These are phyloP conservation scores for Patellifolia procumbens DNA, from an alignment of 179 eudicot genomes.

Conservation along the genomic window DNA sequence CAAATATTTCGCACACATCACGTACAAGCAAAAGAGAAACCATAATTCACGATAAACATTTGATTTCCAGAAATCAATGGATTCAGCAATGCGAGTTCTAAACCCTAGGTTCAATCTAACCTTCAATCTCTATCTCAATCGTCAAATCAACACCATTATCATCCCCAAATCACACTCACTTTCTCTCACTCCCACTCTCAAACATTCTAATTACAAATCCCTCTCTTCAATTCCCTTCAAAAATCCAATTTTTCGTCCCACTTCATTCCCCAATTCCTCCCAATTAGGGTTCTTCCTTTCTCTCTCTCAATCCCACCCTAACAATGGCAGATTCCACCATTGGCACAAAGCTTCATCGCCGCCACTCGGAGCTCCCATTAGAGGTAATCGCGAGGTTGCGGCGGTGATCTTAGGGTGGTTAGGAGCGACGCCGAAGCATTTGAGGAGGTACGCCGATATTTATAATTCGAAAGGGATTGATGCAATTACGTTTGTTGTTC, in stretches of 20 bases:
- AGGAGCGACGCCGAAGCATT: constrained; percentile 72
- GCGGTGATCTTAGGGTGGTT: constrained; percentile 91
- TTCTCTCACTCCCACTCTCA: constrained; percentile 9
- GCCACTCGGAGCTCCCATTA: constrained; percentile 8
- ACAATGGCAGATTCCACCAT: constrained; percentile 10
- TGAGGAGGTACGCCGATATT: constrained; percentile 72
- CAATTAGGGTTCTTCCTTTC: constrained; percentile 31
- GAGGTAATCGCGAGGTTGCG: constrained; percentile 37
- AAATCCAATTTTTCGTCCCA: constrained; percentile 8
- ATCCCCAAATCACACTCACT: neutral
- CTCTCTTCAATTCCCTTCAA: constrained; percentile 10
- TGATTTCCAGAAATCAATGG: constrained; percentile 19
- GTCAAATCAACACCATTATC: constrained; percentile 6
- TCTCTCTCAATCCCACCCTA: constrained; percentile 24
- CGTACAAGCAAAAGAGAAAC: too few relatives aligned
- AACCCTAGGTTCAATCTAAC: constrained; percentile 19
- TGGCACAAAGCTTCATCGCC: constrained; percentile 30
- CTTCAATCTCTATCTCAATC: neutral
- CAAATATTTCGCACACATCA: too few relatives aligned
- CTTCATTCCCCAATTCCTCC: constrained; percentile 23
- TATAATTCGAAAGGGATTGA: constrained; percentile 63
- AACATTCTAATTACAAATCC: neutral
- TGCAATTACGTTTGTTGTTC: constrained; percentile 64
- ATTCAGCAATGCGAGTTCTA: constrained; percentile 25
- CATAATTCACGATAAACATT: too few relatives aligned